Conservation (phyloP, 768 basidiomycete genomes). For the Dentipellis fragilis region DNA sequence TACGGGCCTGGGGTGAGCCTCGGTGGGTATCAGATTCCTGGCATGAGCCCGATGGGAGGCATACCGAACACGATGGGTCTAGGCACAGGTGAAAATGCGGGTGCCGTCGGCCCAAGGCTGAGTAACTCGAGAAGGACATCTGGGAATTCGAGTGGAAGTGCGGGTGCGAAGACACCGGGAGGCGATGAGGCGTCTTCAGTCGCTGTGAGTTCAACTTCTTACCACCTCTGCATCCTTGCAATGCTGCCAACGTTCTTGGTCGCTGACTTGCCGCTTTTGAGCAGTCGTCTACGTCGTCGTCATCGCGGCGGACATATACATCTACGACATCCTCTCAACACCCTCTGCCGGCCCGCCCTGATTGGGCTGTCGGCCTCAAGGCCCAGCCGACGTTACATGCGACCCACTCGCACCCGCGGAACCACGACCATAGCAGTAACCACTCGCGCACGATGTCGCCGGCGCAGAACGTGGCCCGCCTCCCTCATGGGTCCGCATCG, state of each 20-base stretch:
- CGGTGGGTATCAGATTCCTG: constrained; percentile 32
- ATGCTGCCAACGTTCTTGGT: no score
- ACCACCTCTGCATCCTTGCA: neutral
- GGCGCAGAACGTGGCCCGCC: constrained; percentile 18
- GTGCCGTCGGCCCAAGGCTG: constrained; percentile 58
- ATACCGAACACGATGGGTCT: neutral
- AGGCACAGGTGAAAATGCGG: constrained; percentile 18
- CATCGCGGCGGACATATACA: constrained; percentile 67
- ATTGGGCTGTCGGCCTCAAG: constrained; percentile 84
- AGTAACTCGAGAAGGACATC: constrained; percentile 38
- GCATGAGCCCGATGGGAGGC: constrained; percentile 16
- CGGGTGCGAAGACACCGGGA: constrained; percentile 48
- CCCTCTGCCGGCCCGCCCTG: constrained; percentile 73
- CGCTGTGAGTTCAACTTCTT: constrained; percentile 42
- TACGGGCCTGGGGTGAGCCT: constrained; percentile 51
- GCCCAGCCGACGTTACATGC: constrained; percentile 59
- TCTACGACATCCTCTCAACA: constrained; percentile 68
- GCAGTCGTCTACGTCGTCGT: constrained; percentile 73
- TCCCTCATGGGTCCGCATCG: neutral
- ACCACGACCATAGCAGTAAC: constrained; percentile 38
- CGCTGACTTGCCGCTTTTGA: constrained; percentile 6
- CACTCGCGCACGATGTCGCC: constrained; percentile 30
- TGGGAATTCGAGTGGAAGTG: constrained; percentile 40
- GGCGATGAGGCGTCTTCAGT: constrained; percentile 72
- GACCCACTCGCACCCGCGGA: constrained; percentile 29